These are phyloP conservation scores for Paecilomyces sp. DNA, from an alignment of 2,329 filamentous ascomycete genomes.

Conservation along the genomic window DNA sequence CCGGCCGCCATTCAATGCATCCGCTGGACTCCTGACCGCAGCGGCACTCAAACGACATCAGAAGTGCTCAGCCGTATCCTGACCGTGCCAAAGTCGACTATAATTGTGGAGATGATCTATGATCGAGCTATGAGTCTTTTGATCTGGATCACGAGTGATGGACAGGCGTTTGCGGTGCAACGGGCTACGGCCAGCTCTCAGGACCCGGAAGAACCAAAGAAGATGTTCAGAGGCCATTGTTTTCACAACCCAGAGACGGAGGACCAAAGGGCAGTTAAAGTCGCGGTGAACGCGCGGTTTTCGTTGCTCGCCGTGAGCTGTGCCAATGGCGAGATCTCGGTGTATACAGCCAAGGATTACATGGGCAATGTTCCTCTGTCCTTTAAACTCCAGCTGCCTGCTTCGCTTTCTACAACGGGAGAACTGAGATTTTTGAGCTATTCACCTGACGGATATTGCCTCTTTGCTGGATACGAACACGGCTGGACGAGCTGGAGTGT, in stretches of 20 bases:
- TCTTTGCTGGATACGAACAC: conserved; percentile 86
- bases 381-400: conserved; percentile 65
- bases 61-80: conserved; percentile 81
- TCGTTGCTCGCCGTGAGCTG: conserved; percentile 87
- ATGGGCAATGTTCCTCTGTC: conserved; percentile 85
- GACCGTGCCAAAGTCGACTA: conserved; percentile 73
- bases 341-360: conserved; percentile 94
- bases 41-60: conserved; percentile 78
- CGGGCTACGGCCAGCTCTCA: conserved; percentile 42
- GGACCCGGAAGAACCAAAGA: conserved; percentile 47
- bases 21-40: conserved; percentile 79
- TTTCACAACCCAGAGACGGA: conserved; percentile 68
- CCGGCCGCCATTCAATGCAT: conserved; percentile 96
- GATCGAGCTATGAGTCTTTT: conserved; percentile 94
- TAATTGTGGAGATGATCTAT: conserved; percentile 77
- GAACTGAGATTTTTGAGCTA: conserved; percentile 68
- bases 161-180: conserved; percentile 85
- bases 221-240: conserved; percentile 80
- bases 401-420: conserved; percentile 62
- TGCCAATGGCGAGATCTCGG: conserved; percentile 66
- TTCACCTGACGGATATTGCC: conserved; percentile 91
- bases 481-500: conserved; percentile 98
- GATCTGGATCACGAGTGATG: conserved; percentile 85
- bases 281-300: conserved; percentile 88
- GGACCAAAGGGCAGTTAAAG: conserved; percentile 58